Base-by-base conservation (phyloP, 2,329 filamentous ascomycete species). In the Emmonsiellopsis sp. region DNA sequence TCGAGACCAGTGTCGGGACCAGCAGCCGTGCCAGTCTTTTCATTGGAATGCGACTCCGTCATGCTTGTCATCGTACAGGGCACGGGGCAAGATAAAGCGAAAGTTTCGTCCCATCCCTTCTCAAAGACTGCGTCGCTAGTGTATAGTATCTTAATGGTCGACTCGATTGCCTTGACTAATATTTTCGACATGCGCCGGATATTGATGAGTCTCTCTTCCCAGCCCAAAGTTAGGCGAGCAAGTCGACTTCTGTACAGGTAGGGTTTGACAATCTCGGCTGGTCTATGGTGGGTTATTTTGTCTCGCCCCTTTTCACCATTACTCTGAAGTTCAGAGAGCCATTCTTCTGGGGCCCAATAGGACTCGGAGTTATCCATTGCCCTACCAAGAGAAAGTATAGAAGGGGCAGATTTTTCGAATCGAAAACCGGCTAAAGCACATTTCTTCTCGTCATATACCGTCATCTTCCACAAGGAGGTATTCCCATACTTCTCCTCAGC, bases 191-290 rank as follows among this genome's bases (percentile, higher is more conserved):
- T 35, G 16, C 11, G 15, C 47, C 50, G 50, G 26, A 13, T 41
- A 52, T 13, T 5, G 31, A 52, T 41, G 16, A 52, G 34, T 26
- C 34, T 52, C 31, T 52, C 50, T 4, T 52, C 50, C 50, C 50
- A 52, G 34, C 42, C 16, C 26, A 40, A 35, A 16, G 50, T 30
- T 31, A 52, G 42, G 1, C 50, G 31, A n/a, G 41, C 41, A 45
- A 52, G 50, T 16, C 50, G 50, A 20, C 11, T 20, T n/a, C 50
- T 45, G 32, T 51, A 32, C 13, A 51, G 26, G 15, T 42, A 41
- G 5, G 34, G 10, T 47, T 47, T 52, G 13, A 7, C 26, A 37
- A 16, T 15, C 32, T 50, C 44, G 26, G 15, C n/a, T n/a, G 49
- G 13, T 15, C 35, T 26, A 30, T 34, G 30, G 15, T 44, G 30